A percentile compares a stretch with the other conserved stretches of the same genome.
Conservation (phyloP, 1,284 basidiomycete genomes). For the Rhodotorula glutinis region DNA sequence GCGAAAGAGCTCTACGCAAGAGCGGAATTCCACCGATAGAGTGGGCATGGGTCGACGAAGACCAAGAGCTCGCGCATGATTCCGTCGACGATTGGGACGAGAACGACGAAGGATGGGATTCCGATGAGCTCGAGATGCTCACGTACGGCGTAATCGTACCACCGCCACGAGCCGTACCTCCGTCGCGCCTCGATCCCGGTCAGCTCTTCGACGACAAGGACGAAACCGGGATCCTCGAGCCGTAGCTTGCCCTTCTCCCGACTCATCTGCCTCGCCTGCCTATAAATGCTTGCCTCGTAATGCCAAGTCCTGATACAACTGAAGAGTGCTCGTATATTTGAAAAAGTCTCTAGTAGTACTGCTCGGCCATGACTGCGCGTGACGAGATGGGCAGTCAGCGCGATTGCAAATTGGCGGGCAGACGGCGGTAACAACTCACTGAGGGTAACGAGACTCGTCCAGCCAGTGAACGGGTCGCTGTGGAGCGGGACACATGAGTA, state of each 20-base stretch:
- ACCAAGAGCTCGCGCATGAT: not conserved
- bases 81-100: not conserved
- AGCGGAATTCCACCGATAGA: not conserved
- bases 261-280: not conserved
- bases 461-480: slow-evolving; percentile 89
- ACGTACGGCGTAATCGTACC: not conserved
- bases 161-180: not conserved
- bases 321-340: too few relatives aligned
- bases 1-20: not conserved
- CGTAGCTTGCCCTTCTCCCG: not conserved
- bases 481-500: not conserved
- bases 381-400: not conserved
- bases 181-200: not conserved
- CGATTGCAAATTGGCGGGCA: not conserved
- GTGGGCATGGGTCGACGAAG: not conserved
- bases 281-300: too few relatives aligned
- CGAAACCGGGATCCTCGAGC: not conserved
- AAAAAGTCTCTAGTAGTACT: slow-evolving; percentile 39
- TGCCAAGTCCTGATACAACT: not conserved
- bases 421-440: slow-evolving; percentile 43
- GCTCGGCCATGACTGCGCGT: slow-evolving; percentile 47
- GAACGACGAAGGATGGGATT: not conserved
- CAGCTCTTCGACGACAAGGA: not conserved
- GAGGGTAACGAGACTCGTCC: slow-evolving; percentile 78
- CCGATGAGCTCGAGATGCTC: not conserved